Evolutionary conservation across 768 basidiomycete species (phyloP), one percentile per base, ranked within the genome.

Genomic region (Lactarius quietus): DNA sequence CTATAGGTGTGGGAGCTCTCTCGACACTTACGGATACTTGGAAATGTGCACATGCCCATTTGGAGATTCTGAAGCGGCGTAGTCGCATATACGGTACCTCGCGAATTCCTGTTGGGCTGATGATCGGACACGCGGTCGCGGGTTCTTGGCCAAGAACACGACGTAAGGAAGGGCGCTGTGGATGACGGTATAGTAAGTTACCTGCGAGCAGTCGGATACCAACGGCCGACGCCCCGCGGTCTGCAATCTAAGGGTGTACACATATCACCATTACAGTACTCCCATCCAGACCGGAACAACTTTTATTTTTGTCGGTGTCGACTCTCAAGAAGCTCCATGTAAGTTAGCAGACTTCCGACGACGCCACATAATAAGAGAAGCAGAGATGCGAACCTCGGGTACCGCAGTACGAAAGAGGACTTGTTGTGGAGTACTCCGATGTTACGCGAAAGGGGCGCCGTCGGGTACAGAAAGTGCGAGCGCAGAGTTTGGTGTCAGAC

Each of bases 311-410:
- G 23, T 26, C 26, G 43, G 7, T 45, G 29, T 12, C 26, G 33
- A 65, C 26, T 56, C 20, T 56, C 20, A 38, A 55, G 59, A 60
- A 56, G 45, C 39, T 3, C 23, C 35, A 39, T 45, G 35, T 39
- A n/a, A n/a, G n/a, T n/a, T n/a, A 51, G 38, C 35, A 62, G 41
- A 33, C 20, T 26, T 52, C 56, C 39, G 31, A 57, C 57, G 61
- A 53, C 61, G 65, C 57, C 61, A 38, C 41, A 58, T 62, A 62
- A 9, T 62, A 15, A 33, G 36, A 57, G 65, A 66, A 66, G 65
- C 15, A 14, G n/a, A 41, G n/a, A 26, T 36, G 38, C 33, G 35
- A 28, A 12, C 36, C 28, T 57, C 57, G 18, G 45, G 20, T 52
- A 9, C n/a, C 17, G 35, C 45, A 43, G 26, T 33, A 52, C 45